Conservation (phyloP, 805 yeast genomes). For the Pichia californica region DNA sequence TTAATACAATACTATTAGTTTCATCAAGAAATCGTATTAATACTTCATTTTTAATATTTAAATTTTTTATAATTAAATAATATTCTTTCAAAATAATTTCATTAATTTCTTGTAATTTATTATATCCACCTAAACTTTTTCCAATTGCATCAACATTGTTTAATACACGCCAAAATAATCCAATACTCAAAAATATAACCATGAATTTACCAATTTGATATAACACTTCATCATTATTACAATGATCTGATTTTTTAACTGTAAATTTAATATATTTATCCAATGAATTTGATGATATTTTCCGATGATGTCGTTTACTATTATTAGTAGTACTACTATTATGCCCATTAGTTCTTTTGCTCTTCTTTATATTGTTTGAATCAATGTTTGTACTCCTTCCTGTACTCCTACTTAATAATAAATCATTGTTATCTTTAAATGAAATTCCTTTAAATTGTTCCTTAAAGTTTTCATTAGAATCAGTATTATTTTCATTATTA, state of each 20-base stretch:
- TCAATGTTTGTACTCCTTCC: too few species aligned
- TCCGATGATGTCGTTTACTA: background rate
- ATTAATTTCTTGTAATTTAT: background rate
- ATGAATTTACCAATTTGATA: slow-evolving; percentile 3
- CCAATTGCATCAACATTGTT: slow-evolving; percentile 11
- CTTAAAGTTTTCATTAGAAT: background rate
- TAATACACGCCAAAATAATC: slow-evolving; percentile 10
- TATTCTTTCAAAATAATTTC: background rate
- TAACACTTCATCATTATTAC: background rate
- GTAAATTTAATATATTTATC: slow-evolving; percentile 16
- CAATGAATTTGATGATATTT: background rate
- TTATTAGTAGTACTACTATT: background rate
- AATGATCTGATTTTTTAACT: slow-evolving; percentile 3
- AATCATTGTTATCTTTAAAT: background rate
- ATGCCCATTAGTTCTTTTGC: background rate
- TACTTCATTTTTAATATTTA: background rate
- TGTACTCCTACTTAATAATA: background rate
- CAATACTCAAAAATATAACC: slow-evolving; percentile 4
- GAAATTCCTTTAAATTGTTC: slow-evolving; percentile 2
- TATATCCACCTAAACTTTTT: background rate
- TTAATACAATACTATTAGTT: background rate
- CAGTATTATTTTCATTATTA: background rate
- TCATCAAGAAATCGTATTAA: too few species aligned
- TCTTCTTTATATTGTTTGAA: too few species aligned
- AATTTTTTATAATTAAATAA: background rate